Evolutionary conservation across 2,329 filamentous ascomycete genomes (phyloP).

Genomic region (Curvularia lunata): DNA sequence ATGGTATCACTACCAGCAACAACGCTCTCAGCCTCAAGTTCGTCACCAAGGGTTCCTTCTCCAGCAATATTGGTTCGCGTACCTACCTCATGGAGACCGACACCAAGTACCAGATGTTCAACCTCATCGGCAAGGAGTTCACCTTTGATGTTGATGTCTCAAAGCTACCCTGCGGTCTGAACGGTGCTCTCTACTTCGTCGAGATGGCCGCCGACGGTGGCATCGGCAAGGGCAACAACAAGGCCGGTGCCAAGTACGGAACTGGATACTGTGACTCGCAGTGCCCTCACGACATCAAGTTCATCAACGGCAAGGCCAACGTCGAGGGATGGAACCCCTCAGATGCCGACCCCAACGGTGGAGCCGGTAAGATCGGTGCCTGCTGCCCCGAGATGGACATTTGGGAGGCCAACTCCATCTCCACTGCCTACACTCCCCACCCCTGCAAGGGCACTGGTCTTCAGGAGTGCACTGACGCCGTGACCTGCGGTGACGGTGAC

Average conservation of each 20-base stretch:
- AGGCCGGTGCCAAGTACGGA: slow-evolving; percentile 63
- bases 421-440: slow-evolving; percentile 70
- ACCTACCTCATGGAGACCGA: slow-evolving; percentile 52
- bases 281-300: slow-evolving; percentile 60
- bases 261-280: slow-evolving; percentile 57
- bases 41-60: slow-evolving; percentile 59
- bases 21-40: slow-evolving; percentile 63
- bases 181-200: slow-evolving; percentile 62
- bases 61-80: slow-evolving; percentile 51
- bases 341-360: slow-evolving; percentile 61
- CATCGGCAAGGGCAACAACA: slow-evolving; percentile 58
- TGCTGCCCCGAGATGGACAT: slow-evolving; percentile 75
- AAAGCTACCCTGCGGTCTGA: slow-evolving; percentile 70
- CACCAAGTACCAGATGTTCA: slow-evolving; percentile 53
- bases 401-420: slow-evolving; percentile 73
- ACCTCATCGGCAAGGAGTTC: slow-evolving; percentile 51
- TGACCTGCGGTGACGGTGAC: slow-evolving; percentile 47
- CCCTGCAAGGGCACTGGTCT: slow-evolving; percentile 62
- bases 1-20: slow-evolving; percentile 60
- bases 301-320: slow-evolving; percentile 61
- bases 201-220: slow-evolving; percentile 67
- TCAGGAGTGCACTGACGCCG: slow-evolving; percentile 58
- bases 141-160: slow-evolving; percentile 59
- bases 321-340: slow-evolving; percentile 61
- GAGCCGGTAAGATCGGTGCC: slow-evolving; percentile 61